Evolutionary conservation across 495 filamentous ascomycete species (phyloP), one percentile per base, ranked within the genome.

Genomic region (Penicillium cataractarum): DNA sequence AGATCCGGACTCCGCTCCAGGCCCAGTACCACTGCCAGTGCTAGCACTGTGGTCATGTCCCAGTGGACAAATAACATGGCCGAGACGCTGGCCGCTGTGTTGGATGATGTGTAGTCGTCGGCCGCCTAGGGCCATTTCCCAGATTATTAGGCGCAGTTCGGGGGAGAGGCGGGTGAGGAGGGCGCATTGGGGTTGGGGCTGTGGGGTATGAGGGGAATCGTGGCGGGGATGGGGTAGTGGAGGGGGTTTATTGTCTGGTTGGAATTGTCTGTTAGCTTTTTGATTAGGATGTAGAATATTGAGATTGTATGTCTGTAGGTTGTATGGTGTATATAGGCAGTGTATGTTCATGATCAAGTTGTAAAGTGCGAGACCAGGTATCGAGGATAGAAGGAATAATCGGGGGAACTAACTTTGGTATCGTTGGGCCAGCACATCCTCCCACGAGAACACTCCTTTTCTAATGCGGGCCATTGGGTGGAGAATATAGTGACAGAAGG

Each of bases 81-180:
- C 76, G 48, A 82, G 72, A 32, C 73, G 72, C 35, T 69, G 64
- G 24, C 68, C 55, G 13, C 65, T 57, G 9, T 73, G 72, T 57
- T 82, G 79, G 55, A 82, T 71, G 22, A 82, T 76, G 57, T 82
- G 79, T 24, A 82, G 69, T 29, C 74, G 65, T 44, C 63, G 67
- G 9, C 60, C 69, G 24, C 76, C 76, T 0, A 79, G 65, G 7
- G 73, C 76, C 4, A 64, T 58, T 61, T 78, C 78, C 82, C 80
- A 84, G 57, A 84, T 76, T 57, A 78, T 75, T 19, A 80, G 61
- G 9, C 77, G 76, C 32, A 84, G 62, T 62, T 84, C 80, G 35
- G 71, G 64, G 5, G 77, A 80, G 24, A 84, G 73, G 35, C 69
- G 74, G n/a, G 70, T 44, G 32, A 83, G 74, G 19, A 79, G 69